phyloP scores from a whole-genome alignment of 768 basidiomycete species.

The Postia placenta region DNA sequence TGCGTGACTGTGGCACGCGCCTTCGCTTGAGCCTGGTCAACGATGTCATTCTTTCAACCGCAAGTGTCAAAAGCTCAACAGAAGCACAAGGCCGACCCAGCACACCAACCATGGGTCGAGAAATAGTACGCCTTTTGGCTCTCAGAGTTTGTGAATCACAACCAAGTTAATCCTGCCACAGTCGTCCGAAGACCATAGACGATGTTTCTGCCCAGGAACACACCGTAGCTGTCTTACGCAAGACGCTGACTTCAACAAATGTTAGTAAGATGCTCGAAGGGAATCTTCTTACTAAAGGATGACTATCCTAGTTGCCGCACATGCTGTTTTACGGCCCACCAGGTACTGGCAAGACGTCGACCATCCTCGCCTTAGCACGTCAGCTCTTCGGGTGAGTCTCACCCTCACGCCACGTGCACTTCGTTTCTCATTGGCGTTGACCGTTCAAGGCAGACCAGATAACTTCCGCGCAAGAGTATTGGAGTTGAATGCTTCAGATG shows the following conservation, averaged over 20 bases:
- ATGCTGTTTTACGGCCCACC: conserved; percentile 99
- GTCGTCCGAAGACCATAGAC: conserved; percentile 95
- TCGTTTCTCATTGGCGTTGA: neutral
- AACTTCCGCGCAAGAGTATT: conserved; percentile 90
- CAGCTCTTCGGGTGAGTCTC: conserved; percentile 84
- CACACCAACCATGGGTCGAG: conserved; percentile 93
- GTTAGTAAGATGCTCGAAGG: conserved; percentile 33
- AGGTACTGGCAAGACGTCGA: conserved; percentile 97
- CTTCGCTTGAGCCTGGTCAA: no score
- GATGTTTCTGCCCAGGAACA: conserved; percentile 98
- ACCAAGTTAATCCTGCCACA: conserved; percentile 23
- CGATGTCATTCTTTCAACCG: conserved; percentile 62
- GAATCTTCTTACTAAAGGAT: conserved; percentile 1
- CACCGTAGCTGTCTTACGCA: conserved; percentile 85
- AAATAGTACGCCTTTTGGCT: conserved; percentile 68
- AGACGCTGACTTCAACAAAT: conserved; percentile 89
- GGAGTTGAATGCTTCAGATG: conserved; percentile 97
- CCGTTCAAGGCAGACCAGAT: conserved; percentile 59
- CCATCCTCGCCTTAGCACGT: conserved; percentile 88
- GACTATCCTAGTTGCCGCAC: conserved; percentile 75
- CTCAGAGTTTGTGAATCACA: no score
- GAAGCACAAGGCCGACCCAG: conserved; percentile 40
- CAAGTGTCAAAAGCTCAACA: conserved; percentile 24
- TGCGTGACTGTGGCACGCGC: no score
- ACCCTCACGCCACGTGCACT: neutral